A percentile compares a stretch with the other conserved stretches of the same genome.
These are phyloP conservation scores for Exophiala bonariae DNA, from an alignment of 2,329 filamentous ascomycete genomes.

Conservation along the genomic window DNA sequence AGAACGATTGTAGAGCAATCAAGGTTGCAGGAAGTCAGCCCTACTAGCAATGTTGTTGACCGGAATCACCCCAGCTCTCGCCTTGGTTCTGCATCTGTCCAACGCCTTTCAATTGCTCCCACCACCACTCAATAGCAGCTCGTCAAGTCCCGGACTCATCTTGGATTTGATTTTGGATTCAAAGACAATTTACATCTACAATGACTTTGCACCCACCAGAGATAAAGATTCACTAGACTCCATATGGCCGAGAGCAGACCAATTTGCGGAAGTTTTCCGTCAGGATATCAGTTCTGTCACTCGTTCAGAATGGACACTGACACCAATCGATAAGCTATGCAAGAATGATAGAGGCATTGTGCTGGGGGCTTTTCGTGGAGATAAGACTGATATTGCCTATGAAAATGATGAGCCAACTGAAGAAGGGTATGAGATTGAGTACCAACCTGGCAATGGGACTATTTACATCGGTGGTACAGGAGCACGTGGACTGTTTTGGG, in stretches of 20 bases:
- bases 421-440: conserved; percentile 51
- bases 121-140: too few species aligned
- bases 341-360: conserved; percentile 24
- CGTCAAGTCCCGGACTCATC: too few species aligned
- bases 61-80: too few species aligned
- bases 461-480: conserved; percentile 54
- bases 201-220: conserved; percentile 37
- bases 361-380: conserved; percentile 25
- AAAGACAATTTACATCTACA: conserved; percentile 44
- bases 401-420: conserved; percentile 49
- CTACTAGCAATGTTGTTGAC: too few species aligned
- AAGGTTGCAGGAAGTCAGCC: too few species aligned
- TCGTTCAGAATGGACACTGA: conserved; percentile 32
- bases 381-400: conserved; percentile 40
- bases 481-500: conserved; percentile 60
- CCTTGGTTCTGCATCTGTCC: too few species aligned
- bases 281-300: conserved; percentile 35
- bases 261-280: conserved; percentile 51
- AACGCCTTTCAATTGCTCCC: too few species aligned
- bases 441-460: conserved; percentile 29
- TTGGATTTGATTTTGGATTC: conserved; percentile 2
- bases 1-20: too few species aligned
- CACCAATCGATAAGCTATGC: conserved; percentile 34
- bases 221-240: conserved; percentile 51
- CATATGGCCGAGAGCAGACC: conserved; percentile 51